Evolutionary conservation across 179 eudicot genomes (phyloP).

Genomic region (Heliamphora pulchella): DNA sequence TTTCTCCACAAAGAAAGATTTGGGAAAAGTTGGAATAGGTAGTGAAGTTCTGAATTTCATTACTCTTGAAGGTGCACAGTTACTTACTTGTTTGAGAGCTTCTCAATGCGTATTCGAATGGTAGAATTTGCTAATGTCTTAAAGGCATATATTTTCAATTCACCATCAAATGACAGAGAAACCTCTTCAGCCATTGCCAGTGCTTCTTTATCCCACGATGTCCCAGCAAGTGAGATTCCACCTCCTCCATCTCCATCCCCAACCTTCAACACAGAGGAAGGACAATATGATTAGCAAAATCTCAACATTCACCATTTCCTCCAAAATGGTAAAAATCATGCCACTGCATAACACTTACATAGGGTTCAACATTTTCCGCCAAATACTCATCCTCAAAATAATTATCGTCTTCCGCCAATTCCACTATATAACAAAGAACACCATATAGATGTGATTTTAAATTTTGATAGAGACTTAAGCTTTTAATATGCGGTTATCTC

Average conservation of each 20-base stretch:
- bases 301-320: neutral
- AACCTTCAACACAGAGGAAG: conserved; percentile 31
- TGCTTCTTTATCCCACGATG: conserved; percentile 76
- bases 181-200: conserved; percentile 62
- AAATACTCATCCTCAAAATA: conserved; percentile 51
- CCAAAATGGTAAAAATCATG: neutral
- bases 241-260: conserved; percentile 96
- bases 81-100: conserved; percentile 73
- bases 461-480: neutral
- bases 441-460: neutral
- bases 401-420: conserved; percentile 40
- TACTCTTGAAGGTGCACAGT: neutral
- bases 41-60: neutral
- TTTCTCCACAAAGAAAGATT: neutral
- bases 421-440: conserved; percentile 33
- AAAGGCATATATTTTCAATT: conserved; percentile 70
- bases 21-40: neutral
- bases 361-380: conserved; percentile 53
- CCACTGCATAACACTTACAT: conserved; percentile 34
- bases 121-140: conserved; percentile 49
- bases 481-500: neutral
- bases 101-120: conserved; percentile 79
- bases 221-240: conserved; percentile 73
- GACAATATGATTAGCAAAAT: neutral
- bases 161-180: conserved; percentile 53